Conservation (phyloP, 1,284 basidiomycete genomes). For the Heliocybe sulcata region DNA sequence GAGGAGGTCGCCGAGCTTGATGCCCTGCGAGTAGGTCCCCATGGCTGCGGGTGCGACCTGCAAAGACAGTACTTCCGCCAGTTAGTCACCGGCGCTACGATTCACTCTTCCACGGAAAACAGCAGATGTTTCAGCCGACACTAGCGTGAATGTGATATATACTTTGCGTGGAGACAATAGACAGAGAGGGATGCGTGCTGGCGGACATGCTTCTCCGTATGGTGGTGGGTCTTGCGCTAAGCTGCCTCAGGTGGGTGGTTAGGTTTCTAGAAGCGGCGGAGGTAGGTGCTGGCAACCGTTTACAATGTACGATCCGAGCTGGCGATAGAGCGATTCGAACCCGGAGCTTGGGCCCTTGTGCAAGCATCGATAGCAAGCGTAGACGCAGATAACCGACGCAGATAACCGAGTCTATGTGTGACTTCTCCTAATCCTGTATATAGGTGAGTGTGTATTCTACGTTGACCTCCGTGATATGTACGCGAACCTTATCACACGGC, state of each 20-base stretch:
- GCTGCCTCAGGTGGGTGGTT: background rate
- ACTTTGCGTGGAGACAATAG: conserved; percentile 49
- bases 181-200: conserved; percentile 48
- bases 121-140: background rate
- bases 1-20: conserved; percentile 80
- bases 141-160: conserved; percentile 8
- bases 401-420: too few relatives aligned
- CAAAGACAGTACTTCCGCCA: background rate
- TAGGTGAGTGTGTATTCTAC: too few relatives aligned
- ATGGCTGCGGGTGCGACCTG: conserved; percentile 84
- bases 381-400: background rate
- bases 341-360: background rate
- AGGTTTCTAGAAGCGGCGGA: background rate
- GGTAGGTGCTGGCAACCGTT: too few relatives aligned
- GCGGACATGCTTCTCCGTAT: conserved; percentile 4
- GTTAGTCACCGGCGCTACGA: background rate
- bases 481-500: too few relatives aligned
- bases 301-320: too few relatives aligned
- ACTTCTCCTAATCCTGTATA: too few relatives aligned
- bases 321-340: background rate
- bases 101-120: background rate
- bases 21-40: conserved; percentile 88
- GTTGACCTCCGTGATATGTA: too few relatives aligned
- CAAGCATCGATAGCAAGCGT: background rate
- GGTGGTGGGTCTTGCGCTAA: background rate